phyloP scores from a whole-genome alignment of 1,284 basidiomycete species.

The Cutaneotrichosporon sp. region DNA sequence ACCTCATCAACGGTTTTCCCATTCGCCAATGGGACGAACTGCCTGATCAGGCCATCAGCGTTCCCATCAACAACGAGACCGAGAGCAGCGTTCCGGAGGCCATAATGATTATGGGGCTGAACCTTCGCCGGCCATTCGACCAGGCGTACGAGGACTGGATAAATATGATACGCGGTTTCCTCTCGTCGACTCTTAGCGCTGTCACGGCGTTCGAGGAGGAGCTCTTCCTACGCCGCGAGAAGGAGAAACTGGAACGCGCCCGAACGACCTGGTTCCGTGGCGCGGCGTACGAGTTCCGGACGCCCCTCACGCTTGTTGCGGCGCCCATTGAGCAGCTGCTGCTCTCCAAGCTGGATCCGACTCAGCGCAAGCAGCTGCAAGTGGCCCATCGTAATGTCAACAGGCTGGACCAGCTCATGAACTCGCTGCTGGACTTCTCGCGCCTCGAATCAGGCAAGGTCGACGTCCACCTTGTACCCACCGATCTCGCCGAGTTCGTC shows the following conservation, averaged over 20 bases:
- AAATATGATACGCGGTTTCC: conserved; percentile 33
- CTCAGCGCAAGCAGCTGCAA: conserved; percentile 28
- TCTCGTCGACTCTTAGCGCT: conserved; percentile 31
- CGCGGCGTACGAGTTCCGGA: conserved; percentile 47
- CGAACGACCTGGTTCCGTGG: conserved; percentile 45
- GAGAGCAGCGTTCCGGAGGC: conserved; percentile 31
- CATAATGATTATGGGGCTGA: conserved; percentile 50
- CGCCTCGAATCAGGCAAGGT: conserved; percentile 43
- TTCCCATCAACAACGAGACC: conserved; percentile 5
- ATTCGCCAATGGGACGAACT: conserved; percentile 45
- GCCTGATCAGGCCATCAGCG: conserved; percentile 20
- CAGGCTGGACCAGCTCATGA: conserved; percentile 40
- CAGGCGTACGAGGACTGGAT: conserved; percentile 40
- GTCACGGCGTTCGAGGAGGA: conserved; percentile 46
- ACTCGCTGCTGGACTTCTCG: conserved; percentile 45
- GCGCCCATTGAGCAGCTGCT: conserved; percentile 39
- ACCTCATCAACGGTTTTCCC: conserved; percentile 34
- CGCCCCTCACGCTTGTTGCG: conserved; percentile 40
- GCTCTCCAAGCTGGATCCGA: conserved; percentile 5
- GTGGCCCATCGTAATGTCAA: conserved; percentile 42
- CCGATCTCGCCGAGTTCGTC: conserved; percentile 41
- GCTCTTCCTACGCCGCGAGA: conserved; percentile 32
- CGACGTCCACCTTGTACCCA: conserved; percentile 40
- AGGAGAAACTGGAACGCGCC: conserved; percentile 46
- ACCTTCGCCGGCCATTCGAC: conserved; percentile 40